Percentiles rank a stretch among this genome's conserved stretches.
These are phyloP conservation scores for Ganoderma sp. DNA, from an alignment of 1,284 basidiomycete species.

Conservation along the genomic window DNA sequence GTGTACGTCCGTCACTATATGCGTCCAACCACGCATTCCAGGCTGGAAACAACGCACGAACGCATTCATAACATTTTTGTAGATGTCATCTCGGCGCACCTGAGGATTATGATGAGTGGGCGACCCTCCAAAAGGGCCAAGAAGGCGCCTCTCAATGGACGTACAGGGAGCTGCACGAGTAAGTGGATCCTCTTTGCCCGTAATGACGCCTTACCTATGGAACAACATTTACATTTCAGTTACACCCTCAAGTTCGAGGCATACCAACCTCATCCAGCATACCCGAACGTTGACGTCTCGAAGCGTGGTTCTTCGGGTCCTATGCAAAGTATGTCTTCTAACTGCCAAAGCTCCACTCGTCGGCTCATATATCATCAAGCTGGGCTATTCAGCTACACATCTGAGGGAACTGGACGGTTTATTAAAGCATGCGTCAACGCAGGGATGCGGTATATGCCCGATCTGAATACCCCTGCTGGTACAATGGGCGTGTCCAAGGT, in stretches of 20 bases:
- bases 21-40: constrained; percentile 67
- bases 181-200: constrained; percentile 14
- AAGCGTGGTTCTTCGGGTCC: neutral
- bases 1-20: constrained; percentile 41
- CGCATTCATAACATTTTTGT: constrained; percentile 4
- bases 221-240: neutral
- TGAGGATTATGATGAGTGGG: constrained; percentile 75
- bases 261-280: neutral
- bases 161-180: constrained; percentile 60
- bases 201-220: neutral
- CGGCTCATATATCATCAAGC: constrained; percentile 28
- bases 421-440: constrained; percentile 53
- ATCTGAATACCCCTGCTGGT: constrained; percentile 57
- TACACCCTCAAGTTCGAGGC: constrained; percentile 1
- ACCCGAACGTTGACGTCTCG: neutral
- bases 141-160: constrained; percentile 63
- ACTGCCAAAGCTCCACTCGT: neutral
- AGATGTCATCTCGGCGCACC: constrained; percentile 74
- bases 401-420: constrained; percentile 49
- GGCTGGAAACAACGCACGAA: neutral
- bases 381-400: constrained; percentile 40
- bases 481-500: constrained; percentile 60
- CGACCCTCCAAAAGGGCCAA: constrained; percentile 48
- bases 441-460: constrained; percentile 55
- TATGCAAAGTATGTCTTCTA: neutral